Evolutionary conservation across 2,329 filamentous ascomycete species (phyloP).

Genomic region (Rhynchosporium graminicola): DNA sequence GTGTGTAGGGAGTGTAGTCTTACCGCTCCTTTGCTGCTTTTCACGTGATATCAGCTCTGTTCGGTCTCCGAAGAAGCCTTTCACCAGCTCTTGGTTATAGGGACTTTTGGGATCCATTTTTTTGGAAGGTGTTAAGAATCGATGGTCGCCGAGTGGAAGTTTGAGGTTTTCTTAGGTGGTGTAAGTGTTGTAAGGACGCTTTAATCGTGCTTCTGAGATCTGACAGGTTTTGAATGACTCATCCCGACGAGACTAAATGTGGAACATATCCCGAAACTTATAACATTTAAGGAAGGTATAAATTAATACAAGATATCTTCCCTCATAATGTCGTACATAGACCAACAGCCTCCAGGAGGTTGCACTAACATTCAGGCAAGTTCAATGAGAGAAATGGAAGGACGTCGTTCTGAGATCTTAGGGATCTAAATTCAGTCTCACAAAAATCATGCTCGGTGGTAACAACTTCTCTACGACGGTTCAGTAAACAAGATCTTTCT

Average conservation of each 20-base stretch:
- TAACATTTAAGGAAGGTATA: neutral
- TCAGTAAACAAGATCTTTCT: constrained; percentile 17
- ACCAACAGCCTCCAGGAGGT: too few relatives aligned
- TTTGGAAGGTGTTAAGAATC: neutral
- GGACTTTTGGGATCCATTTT: constrained; percentile 3
- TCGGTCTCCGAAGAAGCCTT: constrained; percentile 20
- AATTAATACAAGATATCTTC: neutral
- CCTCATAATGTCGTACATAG: too few relatives aligned
- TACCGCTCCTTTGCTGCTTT: constrained; percentile 29
- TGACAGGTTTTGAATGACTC: constrained; percentile 15
- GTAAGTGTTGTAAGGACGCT: neutral
- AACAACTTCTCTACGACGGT: neutral
- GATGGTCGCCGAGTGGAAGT: too few relatives aligned
- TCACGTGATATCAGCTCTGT: constrained; percentile 24
- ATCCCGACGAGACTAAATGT: constrained; percentile 3
- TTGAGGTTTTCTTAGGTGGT: neutral
- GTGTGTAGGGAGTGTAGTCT: neutral
- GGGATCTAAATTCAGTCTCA: too few relatives aligned
- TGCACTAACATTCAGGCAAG: too few relatives aligned
- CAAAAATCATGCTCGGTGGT: too few relatives aligned
- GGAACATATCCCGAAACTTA: neutral
- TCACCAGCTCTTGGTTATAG: neutral
- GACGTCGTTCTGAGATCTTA: too few relatives aligned
- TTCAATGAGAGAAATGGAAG: too few relatives aligned
- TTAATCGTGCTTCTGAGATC: neutral